phyloP scores from a whole-genome alignment of 176 grass and related monocot species.

The Zizania latifolia region DNA sequence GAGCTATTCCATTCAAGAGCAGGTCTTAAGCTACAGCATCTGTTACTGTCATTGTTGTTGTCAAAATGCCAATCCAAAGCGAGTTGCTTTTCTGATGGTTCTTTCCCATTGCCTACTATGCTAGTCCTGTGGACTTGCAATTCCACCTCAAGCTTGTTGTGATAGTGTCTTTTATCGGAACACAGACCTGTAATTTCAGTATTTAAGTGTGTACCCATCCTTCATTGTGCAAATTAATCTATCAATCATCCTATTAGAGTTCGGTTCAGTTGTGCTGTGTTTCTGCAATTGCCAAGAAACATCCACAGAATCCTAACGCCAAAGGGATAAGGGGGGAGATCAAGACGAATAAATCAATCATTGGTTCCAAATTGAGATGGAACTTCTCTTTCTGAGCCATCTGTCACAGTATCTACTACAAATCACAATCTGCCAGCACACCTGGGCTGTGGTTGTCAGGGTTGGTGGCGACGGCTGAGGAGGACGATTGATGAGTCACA shows the following conservation, averaged over 20 bases:
- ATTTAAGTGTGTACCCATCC: constrained; percentile 8
- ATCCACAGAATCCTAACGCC: not conserved
- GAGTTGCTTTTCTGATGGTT: not conserved
- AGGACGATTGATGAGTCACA: constrained; percentile 23
- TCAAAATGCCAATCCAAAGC: not conserved
- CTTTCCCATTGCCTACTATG: not conserved
- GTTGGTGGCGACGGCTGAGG: not conserved
- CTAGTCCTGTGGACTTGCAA: constrained; percentile 11
- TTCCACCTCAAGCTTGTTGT: constrained; percentile 37
- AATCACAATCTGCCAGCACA: not conserved
- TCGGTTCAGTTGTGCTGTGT: not conserved
- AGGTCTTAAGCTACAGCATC: constrained; percentile 38
- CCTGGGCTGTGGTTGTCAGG: not conserved
- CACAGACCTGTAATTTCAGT: constrained; percentile 43
- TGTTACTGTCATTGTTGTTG: not conserved
- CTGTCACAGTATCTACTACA: not conserved
- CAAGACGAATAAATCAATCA: not conserved
- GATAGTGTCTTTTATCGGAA: constrained; percentile 7
- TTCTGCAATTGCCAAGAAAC: not conserved
- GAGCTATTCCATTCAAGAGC: constrained; percentile 85
- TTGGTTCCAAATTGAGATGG: not conserved
- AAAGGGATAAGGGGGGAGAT: not conserved
- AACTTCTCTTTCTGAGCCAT: not conserved
- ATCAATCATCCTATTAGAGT: not conserved
- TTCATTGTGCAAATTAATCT: constrained; percentile 12